Evolutionary conservation across 1,139 yeast species (phyloP).

Genomic region (Suhomyces yuchorum): DNA sequence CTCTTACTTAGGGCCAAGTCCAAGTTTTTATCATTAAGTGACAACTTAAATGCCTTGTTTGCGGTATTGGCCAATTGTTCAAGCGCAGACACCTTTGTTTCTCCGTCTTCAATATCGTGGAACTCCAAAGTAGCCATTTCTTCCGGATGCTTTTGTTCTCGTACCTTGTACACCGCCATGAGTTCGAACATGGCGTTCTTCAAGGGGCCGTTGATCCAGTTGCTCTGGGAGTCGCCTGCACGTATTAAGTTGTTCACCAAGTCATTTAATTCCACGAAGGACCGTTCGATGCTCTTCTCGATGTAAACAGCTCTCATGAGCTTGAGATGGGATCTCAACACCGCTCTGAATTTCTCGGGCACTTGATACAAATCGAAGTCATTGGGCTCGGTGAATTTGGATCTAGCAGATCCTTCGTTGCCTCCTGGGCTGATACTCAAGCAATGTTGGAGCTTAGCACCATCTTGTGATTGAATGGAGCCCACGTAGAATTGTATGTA

Average conservation of each 20-base stretch:
- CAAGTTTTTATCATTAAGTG: conserved; percentile 75
- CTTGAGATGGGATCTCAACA: conserved; percentile 35
- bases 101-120: conserved; percentile 16
- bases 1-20: conserved; percentile 54
- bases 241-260: conserved; percentile 55
- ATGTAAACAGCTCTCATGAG: conserved; percentile 42
- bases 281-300: conserved; percentile 36
- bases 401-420: conserved; percentile 29
- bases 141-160: conserved; percentile 36
- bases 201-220: conserved; percentile 69
- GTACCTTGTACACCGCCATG: conserved; percentile 46
- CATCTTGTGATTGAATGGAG: conserved; percentile 26
- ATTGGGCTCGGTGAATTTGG: conserved; percentile 35
- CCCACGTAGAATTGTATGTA: conserved; percentile 25
- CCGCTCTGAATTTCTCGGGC: conserved; percentile 40
- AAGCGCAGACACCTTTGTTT: conserved; percentile 24
- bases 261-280: conserved; percentile 44
- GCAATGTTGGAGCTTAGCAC: conserved; percentile 25
- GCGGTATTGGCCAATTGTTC: conserved; percentile 66
- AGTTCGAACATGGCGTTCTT: conserved; percentile 59
- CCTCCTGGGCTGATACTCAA: conserved; percentile 40
- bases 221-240: conserved; percentile 61
- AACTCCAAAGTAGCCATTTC: conserved; percentile 20
- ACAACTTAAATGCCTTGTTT: conserved; percentile 74
- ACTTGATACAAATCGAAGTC: conserved; percentile 43